These are phyloP conservation scores for Sporisorium sorghi DNA, from an alignment of 1,284 basidiomycete species.

Conservation along the genomic window DNA sequence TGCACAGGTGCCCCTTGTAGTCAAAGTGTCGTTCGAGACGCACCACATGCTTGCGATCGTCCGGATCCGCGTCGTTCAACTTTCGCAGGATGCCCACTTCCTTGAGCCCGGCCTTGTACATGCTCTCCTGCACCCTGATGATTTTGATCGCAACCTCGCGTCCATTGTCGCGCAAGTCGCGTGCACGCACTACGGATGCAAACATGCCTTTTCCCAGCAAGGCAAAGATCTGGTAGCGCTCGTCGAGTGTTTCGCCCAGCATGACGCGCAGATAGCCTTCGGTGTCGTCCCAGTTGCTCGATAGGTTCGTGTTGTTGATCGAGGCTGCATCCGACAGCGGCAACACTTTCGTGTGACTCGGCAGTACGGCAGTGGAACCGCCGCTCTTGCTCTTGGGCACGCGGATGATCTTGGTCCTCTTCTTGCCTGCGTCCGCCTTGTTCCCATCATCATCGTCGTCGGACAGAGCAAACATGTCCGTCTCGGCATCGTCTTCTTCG, in stretches of 20 bases:
- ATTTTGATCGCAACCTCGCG: conserved; percentile 97
- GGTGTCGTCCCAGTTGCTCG: conserved; percentile 77
- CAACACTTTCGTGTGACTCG: not conserved
- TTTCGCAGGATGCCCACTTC: conserved; percentile 90
- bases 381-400: conserved; percentile 41
- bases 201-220: conserved; percentile 98
- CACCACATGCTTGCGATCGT: conserved; percentile 95
- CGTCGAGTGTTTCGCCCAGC: conserved; percentile 89
- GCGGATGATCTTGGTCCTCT: conserved; percentile 56
- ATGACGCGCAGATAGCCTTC: conserved; percentile 97
- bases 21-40: conserved; percentile 93
- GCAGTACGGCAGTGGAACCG: not conserved
- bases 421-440: conserved; percentile 16
- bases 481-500: conserved; percentile 61
- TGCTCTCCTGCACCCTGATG: conserved; percentile 92
- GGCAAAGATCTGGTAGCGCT: conserved; percentile 93
- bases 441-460: conserved; percentile 25
- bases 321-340: conserved; percentile 4
- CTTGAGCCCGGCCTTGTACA: conserved; percentile 95
- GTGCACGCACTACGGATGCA: conserved; percentile 91
- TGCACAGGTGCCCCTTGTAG: conserved; percentile 93
- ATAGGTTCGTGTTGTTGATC: conserved; percentile 59
- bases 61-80: conserved; percentile 86
- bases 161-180: conserved; percentile 72
- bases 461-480: conserved; percentile 67